Conservation (phyloP, 345 rosid genomes). For the Psidium guajava region DNA sequence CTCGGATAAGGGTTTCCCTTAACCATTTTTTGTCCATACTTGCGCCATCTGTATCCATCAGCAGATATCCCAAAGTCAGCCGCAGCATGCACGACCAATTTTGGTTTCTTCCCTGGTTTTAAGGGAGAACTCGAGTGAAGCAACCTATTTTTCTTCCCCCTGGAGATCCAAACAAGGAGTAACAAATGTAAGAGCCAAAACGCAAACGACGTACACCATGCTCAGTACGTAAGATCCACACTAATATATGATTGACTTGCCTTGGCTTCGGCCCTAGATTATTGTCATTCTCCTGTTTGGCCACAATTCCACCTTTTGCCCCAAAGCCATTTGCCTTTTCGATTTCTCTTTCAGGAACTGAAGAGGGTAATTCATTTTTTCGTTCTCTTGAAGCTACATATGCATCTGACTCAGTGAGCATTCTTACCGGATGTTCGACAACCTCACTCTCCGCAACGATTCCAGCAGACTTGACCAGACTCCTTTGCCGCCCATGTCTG, state of each 20-base stretch:
- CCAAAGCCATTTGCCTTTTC: slow-evolving; percentile 17
- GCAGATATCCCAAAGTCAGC: slow-evolving; percentile 80
- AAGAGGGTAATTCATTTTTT: slow-evolving; percentile 12
- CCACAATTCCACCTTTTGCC: slow-evolving; percentile 19
- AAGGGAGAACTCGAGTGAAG: slow-evolving; percentile 25
- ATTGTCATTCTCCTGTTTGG: slow-evolving; percentile 28
- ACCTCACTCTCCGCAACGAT: slow-evolving; percentile 18
- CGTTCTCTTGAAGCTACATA: slow-evolving; percentile 36
- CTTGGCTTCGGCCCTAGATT: slow-evolving; percentile 57
- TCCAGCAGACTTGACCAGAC: slow-evolving; percentile 17
- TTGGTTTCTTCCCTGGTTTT: slow-evolving; percentile 63
- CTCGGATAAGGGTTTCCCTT: slow-evolving; percentile 90
- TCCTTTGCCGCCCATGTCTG: slow-evolving; percentile 31
- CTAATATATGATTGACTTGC: slow-evolving; percentile 18
- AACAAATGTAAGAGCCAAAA: slow-evolving; percentile 2
- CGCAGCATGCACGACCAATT: slow-evolving; percentile 72
- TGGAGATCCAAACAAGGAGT: slow-evolving; percentile 13
- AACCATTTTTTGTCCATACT: slow-evolving; percentile 97
- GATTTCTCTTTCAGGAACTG: slow-evolving; percentile 17
- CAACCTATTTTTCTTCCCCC: slow-evolving; percentile 43
- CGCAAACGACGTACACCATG: not conserved
- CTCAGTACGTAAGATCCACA: not conserved
- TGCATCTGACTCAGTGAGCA: slow-evolving; percentile 27
- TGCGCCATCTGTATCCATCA: slow-evolving; percentile 97
- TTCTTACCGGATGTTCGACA: slow-evolving; percentile 19